Evolutionary conservation across 148 eudicot species (phyloP), one percentile per base, ranked within the genome.

Genomic region (Salicornia ramosissima): DNA sequence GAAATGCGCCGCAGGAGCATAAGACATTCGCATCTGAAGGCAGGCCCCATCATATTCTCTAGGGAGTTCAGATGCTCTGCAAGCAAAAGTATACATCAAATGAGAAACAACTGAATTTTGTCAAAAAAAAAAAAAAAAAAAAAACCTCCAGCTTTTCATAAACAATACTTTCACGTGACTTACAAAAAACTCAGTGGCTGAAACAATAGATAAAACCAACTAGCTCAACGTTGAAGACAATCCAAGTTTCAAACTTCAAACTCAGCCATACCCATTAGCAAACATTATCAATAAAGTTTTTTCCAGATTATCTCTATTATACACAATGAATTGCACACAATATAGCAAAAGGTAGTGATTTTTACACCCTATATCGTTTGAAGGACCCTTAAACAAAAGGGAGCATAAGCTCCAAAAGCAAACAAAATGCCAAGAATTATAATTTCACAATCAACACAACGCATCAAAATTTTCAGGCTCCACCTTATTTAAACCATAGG

Each of bases 21-120:
- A 94, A 3, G 98, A 90, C 86, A 94, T 88, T 83, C 98, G 87
- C 98, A 94, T 88, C 72, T 94, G 98, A 63, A 94, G 79, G 63
- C 90, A 94, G 6, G 97, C 96, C 13, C 98, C 98, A 49, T 91
- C 98, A 79, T 86, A 94, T 73, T 94, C 97, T 71, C 90, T 74
- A 25, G 95, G 83, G 65, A 90, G 80, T 68, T 94, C 98, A 46
- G 98, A 85, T 34, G 98, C 98, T 78, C 98, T 94, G 80, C 42
- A 78, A 19, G 65, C 58, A 11, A 10, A 28, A 68, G 50, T 22
- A 29, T 50, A 55, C 14, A 13, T 36, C 62, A 74, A 45, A 15
- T 8, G 33, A n/a, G 24, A 31, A 15, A 4, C 6, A 53, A 28
- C 19, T 55, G 14, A 36, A 54, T 46, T 43, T 19, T 60, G 12